A percentile compares a stretch with the other conserved stretches of the same genome.
Evolutionary conservation across 139 green algal species (phyloP).

Genomic region (Axilococcus clingmanii): DNA sequence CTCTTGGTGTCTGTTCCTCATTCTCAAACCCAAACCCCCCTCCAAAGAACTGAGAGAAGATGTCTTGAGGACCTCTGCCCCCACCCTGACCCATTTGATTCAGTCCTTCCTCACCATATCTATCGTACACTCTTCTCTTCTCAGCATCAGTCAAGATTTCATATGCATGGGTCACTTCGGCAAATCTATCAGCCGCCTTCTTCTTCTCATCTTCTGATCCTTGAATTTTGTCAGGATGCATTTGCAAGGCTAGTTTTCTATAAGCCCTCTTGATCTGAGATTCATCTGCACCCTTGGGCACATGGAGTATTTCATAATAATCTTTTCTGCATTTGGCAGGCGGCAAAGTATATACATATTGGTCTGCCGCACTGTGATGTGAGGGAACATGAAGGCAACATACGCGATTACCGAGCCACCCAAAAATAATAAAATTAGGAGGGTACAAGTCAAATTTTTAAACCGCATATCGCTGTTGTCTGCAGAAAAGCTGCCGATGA

Average conservation of each 20-base stretch:
- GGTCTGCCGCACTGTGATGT: background rate
- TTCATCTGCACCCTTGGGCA: slow-evolving; percentile 66
- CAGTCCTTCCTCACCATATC: slow-evolving; percentile 93
- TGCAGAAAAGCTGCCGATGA: no score
- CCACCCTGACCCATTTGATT: slow-evolving; percentile 70
- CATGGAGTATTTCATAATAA: slow-evolving; percentile 86
- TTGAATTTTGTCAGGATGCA: slow-evolving; percentile 88
- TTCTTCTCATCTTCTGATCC: slow-evolving; percentile 85
- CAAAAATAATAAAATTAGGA: no score
- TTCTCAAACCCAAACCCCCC: slow-evolving; percentile 49
- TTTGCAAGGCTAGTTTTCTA: slow-evolving; percentile 90
- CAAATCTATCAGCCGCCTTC: slow-evolving; percentile 80
- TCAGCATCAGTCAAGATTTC: slow-evolving; percentile 85
- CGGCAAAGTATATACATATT: background rate
- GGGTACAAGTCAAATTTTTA: no score
- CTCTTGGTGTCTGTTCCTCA: slow-evolving; percentile 76
- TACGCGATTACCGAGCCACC: slow-evolving; percentile 16
- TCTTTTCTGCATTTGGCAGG: slow-evolving; percentile 52
- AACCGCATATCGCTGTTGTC: no score
- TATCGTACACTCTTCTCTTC: slow-evolving; percentile 93
- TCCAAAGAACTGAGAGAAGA: slow-evolving; percentile 89
- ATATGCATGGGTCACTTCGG: slow-evolving; percentile 95
- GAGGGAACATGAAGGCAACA: background rate
- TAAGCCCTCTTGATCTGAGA: slow-evolving; percentile 91
- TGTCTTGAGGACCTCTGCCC: slow-evolving; percentile 54